Evolutionary conservation across 768 basidiomycete species (phyloP), one percentile per base, ranked within the genome.

Genomic region (Tylopilus subfusipes): DNA sequence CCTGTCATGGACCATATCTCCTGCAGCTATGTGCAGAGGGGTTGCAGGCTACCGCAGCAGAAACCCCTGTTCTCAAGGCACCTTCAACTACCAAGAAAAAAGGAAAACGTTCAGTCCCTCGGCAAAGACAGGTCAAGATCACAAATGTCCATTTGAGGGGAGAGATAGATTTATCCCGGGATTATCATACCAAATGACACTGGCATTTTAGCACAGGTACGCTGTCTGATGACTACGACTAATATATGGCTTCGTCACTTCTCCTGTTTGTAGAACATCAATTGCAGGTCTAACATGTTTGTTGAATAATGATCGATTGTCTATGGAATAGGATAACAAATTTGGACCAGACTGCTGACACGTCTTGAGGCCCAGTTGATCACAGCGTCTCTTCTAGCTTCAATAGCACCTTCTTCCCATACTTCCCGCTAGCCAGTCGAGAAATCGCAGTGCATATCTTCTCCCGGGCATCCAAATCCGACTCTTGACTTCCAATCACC

Each of bases 81-180:
- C 79, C 82, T 1, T 72, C 78, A 14, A 73, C 65, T 19, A 80
- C 79, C 61, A 93, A 86, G 77, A 95, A 93, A 71, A 89, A 88
- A 63, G 90, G 90, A 61, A 88, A 88, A 61, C 86, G 88, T 47
- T 77, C 83, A 13, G 88, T 81, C 31, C 82, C 82, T 45, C 76
- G 85, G 18, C 86, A 89, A 65, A 81, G 93, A 45, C 85, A 85
- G 64, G 83, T 84, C 52, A 84, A 90, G 63, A 84, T 96, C 61
- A 95, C 92, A 36, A 97, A 96, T 63, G 84, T 87, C 4, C 93
- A 96, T 75, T 72, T 94, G 68, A 89, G 83, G 65, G 88, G 85
- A 19, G 84, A 88, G 63, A 88, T 97, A 75, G 93, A 96, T 71
- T 71, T 96, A 47, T 84, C 86, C 42, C 82, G 81, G 57, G 90